phyloP scores from a whole-genome alignment of 2,329 filamentous ascomycete species.

The Microdochium paspali region DNA sequence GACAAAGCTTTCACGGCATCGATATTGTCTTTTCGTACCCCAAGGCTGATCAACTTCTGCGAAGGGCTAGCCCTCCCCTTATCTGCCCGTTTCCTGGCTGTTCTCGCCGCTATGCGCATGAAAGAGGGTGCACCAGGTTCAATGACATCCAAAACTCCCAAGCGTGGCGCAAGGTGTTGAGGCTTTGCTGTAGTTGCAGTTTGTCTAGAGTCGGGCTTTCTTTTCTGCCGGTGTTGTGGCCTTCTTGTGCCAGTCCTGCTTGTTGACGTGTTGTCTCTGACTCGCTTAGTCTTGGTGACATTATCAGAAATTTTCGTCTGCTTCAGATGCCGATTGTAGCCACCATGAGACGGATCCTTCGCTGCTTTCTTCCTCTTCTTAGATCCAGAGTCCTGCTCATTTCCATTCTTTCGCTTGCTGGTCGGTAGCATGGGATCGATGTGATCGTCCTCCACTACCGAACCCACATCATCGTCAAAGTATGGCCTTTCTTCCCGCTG shows the following conservation, averaged over 20 bases:
- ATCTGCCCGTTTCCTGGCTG: constrained; percentile 34
- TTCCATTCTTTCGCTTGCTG: constrained; percentile 27
- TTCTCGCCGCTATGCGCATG: constrained; percentile 51
- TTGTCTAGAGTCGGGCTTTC: constrained; percentile 1
- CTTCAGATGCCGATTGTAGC: constrained; percentile 11
- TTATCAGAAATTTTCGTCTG: constrained; percentile 12
- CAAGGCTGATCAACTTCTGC: constrained; percentile 49
- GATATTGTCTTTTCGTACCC: constrained; percentile 48
- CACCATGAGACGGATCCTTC: constrained; percentile 21
- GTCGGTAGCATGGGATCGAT: constrained; percentile 41
- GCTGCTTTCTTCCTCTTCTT: constrained; percentile 17
- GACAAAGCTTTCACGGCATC: constrained; percentile 44
- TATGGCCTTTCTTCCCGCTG: constrained; percentile 4
- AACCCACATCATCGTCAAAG: constrained; percentile 24
- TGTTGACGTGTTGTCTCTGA: neutral
- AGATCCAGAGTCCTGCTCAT: constrained; percentile 9
- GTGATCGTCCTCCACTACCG: constrained; percentile 38
- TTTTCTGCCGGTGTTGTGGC: neutral
- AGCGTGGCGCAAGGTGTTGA: constrained; percentile 27
- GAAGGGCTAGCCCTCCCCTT: constrained; percentile 46
- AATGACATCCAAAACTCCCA: constrained; percentile 54
- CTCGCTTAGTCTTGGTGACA: neutral
- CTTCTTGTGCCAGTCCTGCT: neutral
- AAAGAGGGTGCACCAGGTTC: constrained; percentile 44
- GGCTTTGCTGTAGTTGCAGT: neutral